Conservation (phyloP, 1,284 basidiomycete species). For the Puccinia coronata region DNA sequence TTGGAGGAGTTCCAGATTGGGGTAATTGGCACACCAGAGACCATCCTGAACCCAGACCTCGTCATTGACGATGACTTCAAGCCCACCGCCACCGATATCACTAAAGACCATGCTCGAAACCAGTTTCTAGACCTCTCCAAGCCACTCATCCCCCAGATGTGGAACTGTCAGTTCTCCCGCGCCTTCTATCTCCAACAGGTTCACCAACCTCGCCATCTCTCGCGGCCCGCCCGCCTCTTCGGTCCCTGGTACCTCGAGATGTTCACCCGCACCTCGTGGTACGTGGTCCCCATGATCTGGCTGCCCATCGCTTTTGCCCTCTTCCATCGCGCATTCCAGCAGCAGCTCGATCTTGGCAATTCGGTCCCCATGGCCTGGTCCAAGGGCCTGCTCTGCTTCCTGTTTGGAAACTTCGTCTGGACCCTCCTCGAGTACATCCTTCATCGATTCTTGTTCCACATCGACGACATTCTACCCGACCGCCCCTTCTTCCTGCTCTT, state of each 20-base stretch:
- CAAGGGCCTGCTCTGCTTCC: conserved; percentile 69
- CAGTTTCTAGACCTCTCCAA: conserved; percentile 88
- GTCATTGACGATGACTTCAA: conserved; percentile 71
- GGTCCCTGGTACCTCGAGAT: conserved; percentile 78
- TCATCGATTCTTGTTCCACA: conserved; percentile 97
- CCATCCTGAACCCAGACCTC: conserved; percentile 33
- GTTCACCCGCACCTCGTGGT: conserved; percentile 89
- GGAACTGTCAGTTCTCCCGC: conserved; percentile 82
- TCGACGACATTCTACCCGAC: conserved; percentile 88
- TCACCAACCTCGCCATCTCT: conserved; percentile 88
- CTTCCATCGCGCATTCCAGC: conserved; percentile 74
- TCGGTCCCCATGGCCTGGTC: conserved; percentile 51
- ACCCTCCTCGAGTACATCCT: conserved; percentile 92
- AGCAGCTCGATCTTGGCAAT: conserved; percentile 67
- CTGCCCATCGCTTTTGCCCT: conserved; percentile 81
- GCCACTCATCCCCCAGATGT: conserved; percentile 82
- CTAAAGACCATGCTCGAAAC: conserved; percentile 78
- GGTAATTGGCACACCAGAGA: conserved; percentile 72
- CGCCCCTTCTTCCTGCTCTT: conserved; percentile 74
- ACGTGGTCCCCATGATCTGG: conserved; percentile 89
- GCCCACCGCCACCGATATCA: conserved; percentile 79
- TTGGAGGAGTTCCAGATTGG: conserved; percentile 83
- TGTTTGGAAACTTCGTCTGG: conserved; percentile 85
- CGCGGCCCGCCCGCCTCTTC: conserved; percentile 84
- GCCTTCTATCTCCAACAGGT: conserved; percentile 95